Evolutionary conservation across 129 eudicot species (phyloP).

Genomic region (Logfia minima): DNA sequence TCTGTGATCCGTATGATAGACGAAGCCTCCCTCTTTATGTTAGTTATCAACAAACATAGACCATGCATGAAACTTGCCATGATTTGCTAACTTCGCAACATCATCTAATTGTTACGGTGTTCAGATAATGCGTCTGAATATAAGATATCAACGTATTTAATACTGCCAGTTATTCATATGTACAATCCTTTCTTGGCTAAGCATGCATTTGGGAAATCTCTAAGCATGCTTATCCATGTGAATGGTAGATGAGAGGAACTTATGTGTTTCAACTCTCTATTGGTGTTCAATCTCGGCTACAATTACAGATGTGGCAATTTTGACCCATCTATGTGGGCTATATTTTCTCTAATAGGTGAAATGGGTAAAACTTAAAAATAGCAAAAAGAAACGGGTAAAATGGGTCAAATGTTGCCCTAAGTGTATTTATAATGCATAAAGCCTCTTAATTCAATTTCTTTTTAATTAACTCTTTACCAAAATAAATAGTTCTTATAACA

Average conservation of each 20-base stretch:
- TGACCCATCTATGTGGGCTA: neutral
- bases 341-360: neutral
- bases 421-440: neutral
- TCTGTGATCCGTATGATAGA: too few relatives aligned
- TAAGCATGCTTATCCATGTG: neutral
- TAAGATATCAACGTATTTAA: neutral
- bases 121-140: neutral
- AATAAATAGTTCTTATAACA: neutral
- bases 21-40: neutral
- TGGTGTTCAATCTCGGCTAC: neutral
- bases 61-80: neutral
- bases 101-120: neutral
- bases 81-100: neutral
- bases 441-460: neutral
- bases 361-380: neutral
- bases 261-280: neutral
- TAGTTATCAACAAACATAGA: neutral
- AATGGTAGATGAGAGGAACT: neutral
- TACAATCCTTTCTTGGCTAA: neutral
- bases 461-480: neutral
- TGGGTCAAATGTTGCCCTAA: too few relatives aligned
- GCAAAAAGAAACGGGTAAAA: neutral
- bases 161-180: neutral
- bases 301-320: neutral
- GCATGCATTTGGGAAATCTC: neutral